A percentile compares a stretch with the other conserved stretches of the same genome.
phyloP scores from a whole-genome alignment of 2,329 filamentous ascomycete genomes.

The Niveomyces coronatus region DNA sequence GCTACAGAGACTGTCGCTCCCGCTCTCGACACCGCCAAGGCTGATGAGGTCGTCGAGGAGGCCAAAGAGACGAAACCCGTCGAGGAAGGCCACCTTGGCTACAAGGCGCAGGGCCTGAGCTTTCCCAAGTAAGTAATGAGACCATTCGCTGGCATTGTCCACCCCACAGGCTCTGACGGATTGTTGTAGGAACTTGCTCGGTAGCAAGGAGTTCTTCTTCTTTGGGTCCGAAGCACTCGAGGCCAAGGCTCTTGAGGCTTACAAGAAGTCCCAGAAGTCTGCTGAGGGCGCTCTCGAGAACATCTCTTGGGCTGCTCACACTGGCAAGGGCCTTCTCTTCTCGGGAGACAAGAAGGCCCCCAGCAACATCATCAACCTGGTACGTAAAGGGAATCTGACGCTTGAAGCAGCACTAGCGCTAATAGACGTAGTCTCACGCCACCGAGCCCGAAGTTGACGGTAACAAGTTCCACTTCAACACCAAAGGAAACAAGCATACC shows the following conservation, averaged over 20 bases:
- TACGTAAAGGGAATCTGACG: slow-evolving; percentile 34
- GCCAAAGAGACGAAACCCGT: slow-evolving; percentile 53
- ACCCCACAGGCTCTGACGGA: neutral
- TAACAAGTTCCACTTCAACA: slow-evolving; percentile 76
- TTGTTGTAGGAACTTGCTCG: slow-evolving; percentile 63
- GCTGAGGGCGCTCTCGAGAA: slow-evolving; percentile 63
- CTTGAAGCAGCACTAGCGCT: neutral
- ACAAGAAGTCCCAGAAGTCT: slow-evolving; percentile 83
- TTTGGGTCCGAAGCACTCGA: slow-evolving; percentile 66
- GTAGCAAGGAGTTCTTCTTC: slow-evolving; percentile 91
- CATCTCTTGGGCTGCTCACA: slow-evolving; percentile 83
- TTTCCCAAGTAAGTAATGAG: slow-evolving; percentile 71
- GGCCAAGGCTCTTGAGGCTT: slow-evolving; percentile 61
- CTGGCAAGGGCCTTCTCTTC: slow-evolving; percentile 91
- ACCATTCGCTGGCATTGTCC: neutral
- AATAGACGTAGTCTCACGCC: slow-evolving; percentile 33
- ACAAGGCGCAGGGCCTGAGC: slow-evolving; percentile 76
- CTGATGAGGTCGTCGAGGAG: slow-evolving; percentile 28
- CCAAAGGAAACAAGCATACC: slow-evolving; percentile 81
- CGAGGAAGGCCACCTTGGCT: slow-evolving; percentile 74
- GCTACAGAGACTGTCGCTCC: slow-evolving; percentile 33
- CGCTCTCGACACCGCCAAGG: too few species aligned
- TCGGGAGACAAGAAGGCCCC: slow-evolving; percentile 78
- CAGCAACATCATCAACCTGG: slow-evolving; percentile 73
- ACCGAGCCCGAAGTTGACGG: slow-evolving; percentile 68